phyloP scores from a whole-genome alignment of 495 filamentous ascomycete species.

The Cercophora samala region DNA sequence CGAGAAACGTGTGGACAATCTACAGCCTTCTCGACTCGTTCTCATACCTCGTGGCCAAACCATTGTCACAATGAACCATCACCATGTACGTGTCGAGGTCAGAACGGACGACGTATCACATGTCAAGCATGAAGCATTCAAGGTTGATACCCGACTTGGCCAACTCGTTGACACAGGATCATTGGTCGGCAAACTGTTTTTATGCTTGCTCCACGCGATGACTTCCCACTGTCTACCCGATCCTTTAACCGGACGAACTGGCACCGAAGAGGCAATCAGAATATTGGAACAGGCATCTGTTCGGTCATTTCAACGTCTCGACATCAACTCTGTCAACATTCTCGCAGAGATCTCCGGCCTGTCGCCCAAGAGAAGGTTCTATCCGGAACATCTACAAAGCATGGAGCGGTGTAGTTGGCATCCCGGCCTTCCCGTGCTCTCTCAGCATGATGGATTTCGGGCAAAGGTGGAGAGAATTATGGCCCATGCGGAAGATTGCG shows the following conservation, averaged over 20 bases:
- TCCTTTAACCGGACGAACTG: constrained; percentile 53
- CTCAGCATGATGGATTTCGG: constrained; percentile 53
- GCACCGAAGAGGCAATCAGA: constrained; percentile 58
- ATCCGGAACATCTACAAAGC: constrained; percentile 21
- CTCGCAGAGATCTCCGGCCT: constrained; percentile 48
- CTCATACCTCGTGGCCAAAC: constrained; percentile 52
- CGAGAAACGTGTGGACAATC: neutral
- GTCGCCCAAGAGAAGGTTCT: constrained; percentile 44
- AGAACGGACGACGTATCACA: constrained; percentile 13
- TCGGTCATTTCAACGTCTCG: constrained; percentile 49
- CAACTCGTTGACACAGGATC: constrained; percentile 50
- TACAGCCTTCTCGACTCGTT: constrained; percentile 33
- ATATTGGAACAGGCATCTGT: constrained; percentile 50
- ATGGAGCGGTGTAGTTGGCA: constrained; percentile 35
- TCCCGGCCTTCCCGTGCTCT: constrained; percentile 36
- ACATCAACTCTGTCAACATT: constrained; percentile 36
- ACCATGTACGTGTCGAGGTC: constrained; percentile 48
- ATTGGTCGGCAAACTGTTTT: constrained; percentile 51
- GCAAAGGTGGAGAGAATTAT: constrained; percentile 11
- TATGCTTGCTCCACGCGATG: constrained; percentile 59
- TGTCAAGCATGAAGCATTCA: constrained; percentile 37
- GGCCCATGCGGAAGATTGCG: constrained; percentile 10
- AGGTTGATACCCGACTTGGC: constrained; percentile 49
- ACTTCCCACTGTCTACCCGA: constrained; percentile 60
- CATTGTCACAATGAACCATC: constrained; percentile 9